A percentile compares a stretch with the other conserved stretches of the same genome.
These are phyloP conservation scores for Rhodomyrtus psidioides DNA, from an alignment of 441 rosid species.

Conservation along the genomic window DNA sequence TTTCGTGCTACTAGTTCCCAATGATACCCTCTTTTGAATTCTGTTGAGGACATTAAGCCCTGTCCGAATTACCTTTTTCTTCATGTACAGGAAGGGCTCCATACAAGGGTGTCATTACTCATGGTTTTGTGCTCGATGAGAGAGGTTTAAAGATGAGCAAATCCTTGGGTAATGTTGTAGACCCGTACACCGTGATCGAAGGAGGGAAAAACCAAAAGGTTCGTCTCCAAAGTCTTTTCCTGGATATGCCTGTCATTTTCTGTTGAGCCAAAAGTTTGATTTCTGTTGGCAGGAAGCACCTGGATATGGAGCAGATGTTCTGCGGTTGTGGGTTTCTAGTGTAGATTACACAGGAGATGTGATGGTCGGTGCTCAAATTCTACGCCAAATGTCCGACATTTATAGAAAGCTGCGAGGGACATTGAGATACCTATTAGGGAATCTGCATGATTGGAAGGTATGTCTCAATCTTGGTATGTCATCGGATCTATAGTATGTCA, in stretches of 20 bases:
- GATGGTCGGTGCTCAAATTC: conserved; percentile 78
- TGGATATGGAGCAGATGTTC: conserved; percentile 93
- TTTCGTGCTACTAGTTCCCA: not conserved
- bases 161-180: conserved; percentile 93
- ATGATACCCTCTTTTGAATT: not conserved
- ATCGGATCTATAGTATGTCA: not conserved
- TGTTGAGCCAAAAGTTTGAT: not conserved
- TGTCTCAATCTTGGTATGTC: conserved; percentile 10
- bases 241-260: not conserved
- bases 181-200: conserved; percentile 73
- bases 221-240: conserved; percentile 7
- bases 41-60: not conserved
- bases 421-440: conserved; percentile 80
- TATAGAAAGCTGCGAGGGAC: conserved; percentile 96
- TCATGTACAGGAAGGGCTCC: conserved; percentile 77
- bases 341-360: conserved; percentile 94
- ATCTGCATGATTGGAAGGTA: conserved; percentile 98
- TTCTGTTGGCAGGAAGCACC: conserved; percentile 71
- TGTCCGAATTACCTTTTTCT: not conserved
- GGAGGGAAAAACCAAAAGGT: conserved; percentile 90
- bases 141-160: conserved; percentile 98
- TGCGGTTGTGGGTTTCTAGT: conserved; percentile 99
- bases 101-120: conserved; percentile 78
- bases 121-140: conserved; percentile 99
- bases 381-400: conserved; percentile 92